Base-by-base conservation (phyloP, 1,284 basidiomycete species). In the Papiliotrema nemorosa region DNA sequence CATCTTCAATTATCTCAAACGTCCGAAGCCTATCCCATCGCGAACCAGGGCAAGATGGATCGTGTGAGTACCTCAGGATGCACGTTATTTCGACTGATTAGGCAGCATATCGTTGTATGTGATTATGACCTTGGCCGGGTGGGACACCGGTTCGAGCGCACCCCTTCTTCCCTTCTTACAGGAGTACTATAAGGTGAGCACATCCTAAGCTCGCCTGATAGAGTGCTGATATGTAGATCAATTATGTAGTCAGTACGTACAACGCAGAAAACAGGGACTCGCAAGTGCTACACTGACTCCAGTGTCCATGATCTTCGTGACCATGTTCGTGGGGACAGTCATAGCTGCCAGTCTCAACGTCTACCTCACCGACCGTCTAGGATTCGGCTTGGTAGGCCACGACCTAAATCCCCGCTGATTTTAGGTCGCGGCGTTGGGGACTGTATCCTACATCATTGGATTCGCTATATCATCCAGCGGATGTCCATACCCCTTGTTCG, bases 311-410 rank as follows among this genome's bases (percentile, higher is more conserved):
- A 41, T 22, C 18, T 41, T 22, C 22, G 13, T 41, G 20, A 24
- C 22, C 13, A 25, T 5, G 20, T 41, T 41, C n/a, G 39, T n/a
- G 5, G 39, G 39, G 13, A 27, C 7, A 7, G 7, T 41, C 20
- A 24, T 41, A 13, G 9, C 39, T 5, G 39, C 22, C 9, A 12
- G 21, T 27, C 22, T 27, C 39, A 83, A 84, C 57, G 78, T 85
- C 1, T 77, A 74, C 41, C 55, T 85, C n/a, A 80, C 77, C 0
- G 79, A 83, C 37, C 77, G 71, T 36, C 58, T 82, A 18, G 82
- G 82, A 0, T 83, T 85, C 57, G 84, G 84, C 47, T 82, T 81
- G 68, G 82, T 81, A 52, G 33, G 62, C 29, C 2, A 14, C 16
- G 9, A 22, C 9, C 25, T 33, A 12, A 13, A 29, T 18, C 4